Evolutionary conservation across 768 basidiomycete species (phyloP), one percentile per base, ranked within the genome.

Genomic region (Mycena alexandri): DNA sequence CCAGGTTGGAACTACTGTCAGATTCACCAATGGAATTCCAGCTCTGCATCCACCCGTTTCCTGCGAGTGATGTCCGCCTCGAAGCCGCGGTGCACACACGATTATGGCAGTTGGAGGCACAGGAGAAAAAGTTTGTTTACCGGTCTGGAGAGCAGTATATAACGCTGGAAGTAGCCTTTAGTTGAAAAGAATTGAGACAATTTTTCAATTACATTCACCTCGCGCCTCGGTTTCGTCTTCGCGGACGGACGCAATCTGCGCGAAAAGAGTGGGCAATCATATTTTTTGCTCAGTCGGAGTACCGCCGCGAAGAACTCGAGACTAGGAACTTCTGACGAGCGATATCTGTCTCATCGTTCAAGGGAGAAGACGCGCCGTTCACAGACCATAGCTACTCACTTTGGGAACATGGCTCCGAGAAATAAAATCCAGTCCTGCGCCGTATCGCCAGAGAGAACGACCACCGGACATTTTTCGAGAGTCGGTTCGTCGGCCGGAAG

Each of bases 401-500:
- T 38, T 19, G 62, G 52, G 22, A 56, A 78, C 3, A 83, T 69
- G 4, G 79, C 81, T 54, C 75, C 76, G 6, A 82, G 74, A 54
- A 83, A 80, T 43, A 66, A 74, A 4, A 56, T 65, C 73, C 81
- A 76, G 63, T 82, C 81, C 51, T 76, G 66, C 5, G 76, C 69
- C 0, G 74, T 68, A 67, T 82, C 82, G 19, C 61, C 67, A 59
- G 78, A 75, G 0, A 82, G 72, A 12, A 72, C 67, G 13, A 83
- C 80, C 34, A 81, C 73, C 0, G 75, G 75, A 52, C 78, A 80
- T 6, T 75, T 77, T 14, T 81, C 75, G 6, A 78, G 33, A 10
- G 42, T 58, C 74, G 77, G 3, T 71, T 79, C 64, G 48, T 77
- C 76, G 9, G 54, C 61, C 8, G 79, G 80, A 16, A 78, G 78